These are phyloP conservation scores for Ceriops tagal DNA, from an alignment of 345 rosid species.

Conservation along the genomic window DNA sequence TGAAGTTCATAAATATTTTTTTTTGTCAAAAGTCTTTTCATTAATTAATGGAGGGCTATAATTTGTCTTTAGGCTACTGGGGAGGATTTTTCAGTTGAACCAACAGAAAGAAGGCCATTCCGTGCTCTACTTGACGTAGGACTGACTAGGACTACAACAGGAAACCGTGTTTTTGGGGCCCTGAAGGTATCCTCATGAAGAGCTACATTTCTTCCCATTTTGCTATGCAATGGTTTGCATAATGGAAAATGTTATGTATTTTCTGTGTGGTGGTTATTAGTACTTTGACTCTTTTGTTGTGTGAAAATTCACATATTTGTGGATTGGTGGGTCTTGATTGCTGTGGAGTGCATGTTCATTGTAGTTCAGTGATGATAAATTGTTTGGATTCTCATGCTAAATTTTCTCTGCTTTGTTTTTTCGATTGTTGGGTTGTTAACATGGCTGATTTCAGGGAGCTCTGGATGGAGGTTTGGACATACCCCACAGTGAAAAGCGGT, in stretches of 20 bases:
- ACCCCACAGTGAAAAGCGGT: constrained; percentile 79
- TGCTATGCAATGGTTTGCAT: too few relatives aligned
- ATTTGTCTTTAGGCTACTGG: constrained; percentile 57
- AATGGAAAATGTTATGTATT: too few relatives aligned
- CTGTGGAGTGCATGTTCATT: too few relatives aligned
- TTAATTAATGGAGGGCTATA: not conserved
- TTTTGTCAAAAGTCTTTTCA: too few relatives aligned
- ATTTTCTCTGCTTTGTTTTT: not conserved
- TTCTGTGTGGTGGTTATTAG: too few relatives aligned
- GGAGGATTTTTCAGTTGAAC: constrained; percentile 70
- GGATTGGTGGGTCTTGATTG: too few relatives aligned
- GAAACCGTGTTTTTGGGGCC: constrained; percentile 74
- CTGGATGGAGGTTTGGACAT: constrained; percentile 85
- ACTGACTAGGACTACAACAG: constrained; percentile 65
- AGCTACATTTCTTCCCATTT: not conserved
- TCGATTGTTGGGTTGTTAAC: not conserved
- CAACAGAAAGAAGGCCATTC: constrained; percentile 72
- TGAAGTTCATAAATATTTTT: too few relatives aligned
- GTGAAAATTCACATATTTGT: too few relatives aligned
- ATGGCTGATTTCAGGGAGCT: constrained; percentile 51
- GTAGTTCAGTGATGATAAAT: too few relatives aligned
- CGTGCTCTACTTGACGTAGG: constrained; percentile 85
- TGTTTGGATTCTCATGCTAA: too few relatives aligned
- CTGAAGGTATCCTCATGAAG: constrained; percentile 45
- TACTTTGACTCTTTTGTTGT: too few relatives aligned